Evolutionary conservation across 305 asterid species (phyloP), one percentile per base, ranked within the genome.

Genomic region (Fraxinus ornus): DNA sequence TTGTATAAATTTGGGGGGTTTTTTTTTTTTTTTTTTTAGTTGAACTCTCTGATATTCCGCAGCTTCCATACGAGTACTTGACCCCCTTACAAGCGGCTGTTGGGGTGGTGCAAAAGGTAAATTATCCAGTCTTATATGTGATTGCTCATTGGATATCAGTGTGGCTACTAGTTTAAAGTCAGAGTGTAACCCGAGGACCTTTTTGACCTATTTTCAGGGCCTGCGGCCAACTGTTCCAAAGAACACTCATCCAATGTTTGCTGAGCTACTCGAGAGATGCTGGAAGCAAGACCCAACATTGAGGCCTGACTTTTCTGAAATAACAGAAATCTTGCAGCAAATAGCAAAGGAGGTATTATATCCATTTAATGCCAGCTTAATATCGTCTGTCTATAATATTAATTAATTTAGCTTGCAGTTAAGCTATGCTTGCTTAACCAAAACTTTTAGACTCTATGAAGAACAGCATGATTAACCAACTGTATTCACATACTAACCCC

Each of bases 61-160:
- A 94, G 98, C 90, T 94, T 79, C 98, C 98, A 8, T 93, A 94
- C 24, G 97, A 92, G 85, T 93, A 90, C 89, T 89, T 93, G 60
- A 94, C 98, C 77, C 98, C 98, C 26, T 80, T 94, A 81, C 98
- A 94, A 90, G 98, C 97, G 33, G 98, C 98, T 35, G 93, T 94
- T 55, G 98, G 98, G 52, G 98, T 94, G 81, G 98, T 94, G 87
- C 99, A 94, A 85, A 94, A 94, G 94, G 99, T 95, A 90, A 73
- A 82, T 35, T 83, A 75, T 62, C 79, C 71, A 13, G 39, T 78
- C 49, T 82, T 77, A 70, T 77, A 62, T 73, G 68, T 62, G 73
- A 36, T 32, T 64, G 15, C 57, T 15, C 28, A 35, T 76, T 21
- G 74, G 76, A 7, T 32, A 49, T 39, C 66, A 22, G 35, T 64